Base-by-base conservation (phyloP, 2,329 filamentous ascomycete species). In the Stemphylium vesicarium region DNA sequence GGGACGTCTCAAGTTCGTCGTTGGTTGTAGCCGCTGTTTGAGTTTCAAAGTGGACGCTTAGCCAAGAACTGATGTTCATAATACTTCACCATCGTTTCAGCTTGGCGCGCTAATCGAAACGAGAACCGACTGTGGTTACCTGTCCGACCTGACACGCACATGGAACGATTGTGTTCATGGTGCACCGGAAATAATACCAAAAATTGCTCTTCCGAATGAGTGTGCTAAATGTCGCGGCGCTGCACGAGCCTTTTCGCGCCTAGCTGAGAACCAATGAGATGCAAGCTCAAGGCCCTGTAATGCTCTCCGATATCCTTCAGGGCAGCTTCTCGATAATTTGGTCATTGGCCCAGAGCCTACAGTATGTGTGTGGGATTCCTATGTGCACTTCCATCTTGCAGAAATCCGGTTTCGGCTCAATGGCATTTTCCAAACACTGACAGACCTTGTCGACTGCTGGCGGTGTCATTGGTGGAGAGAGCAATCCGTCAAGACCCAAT, bases 51-150 rank as follows among this genome's bases (percentile, higher is more conserved):
- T 55, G 52, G 26, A 59, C 62, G 57, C 65, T 69, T 66, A 59
- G 60, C 62, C 59, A 69, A 64, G 66, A 61, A 60, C 56, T 62
- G 62, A 57, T 35, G 60, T 59, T 62, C 55, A 56, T 57, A 59
- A 43, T 46, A 54, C 63, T 66, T 64, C 71, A 74, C 71, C 65
- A 72, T 46, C 60, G 70, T 73, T 73, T 73, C 62, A 71, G 61
- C 69, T 74, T 72, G 69, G 69, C 69, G 65, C 65, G 65, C 63
- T 60, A 68, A 62, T 65, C 54, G 45, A 53, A 64, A 51, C 47
- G 53, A 52, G 53, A 29, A 39, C 42, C 32, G 41, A 29, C 40
- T 45, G 37, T 45, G 49, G 45, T 41, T 53, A 44, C 51, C 55
- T 56, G 20, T 46, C 36, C 35, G 20, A 58, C 53, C 50, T 72